Conservation (phyloP, 495 filamentous ascomycete genomes). For the Bombardia bombarda region DNA sequence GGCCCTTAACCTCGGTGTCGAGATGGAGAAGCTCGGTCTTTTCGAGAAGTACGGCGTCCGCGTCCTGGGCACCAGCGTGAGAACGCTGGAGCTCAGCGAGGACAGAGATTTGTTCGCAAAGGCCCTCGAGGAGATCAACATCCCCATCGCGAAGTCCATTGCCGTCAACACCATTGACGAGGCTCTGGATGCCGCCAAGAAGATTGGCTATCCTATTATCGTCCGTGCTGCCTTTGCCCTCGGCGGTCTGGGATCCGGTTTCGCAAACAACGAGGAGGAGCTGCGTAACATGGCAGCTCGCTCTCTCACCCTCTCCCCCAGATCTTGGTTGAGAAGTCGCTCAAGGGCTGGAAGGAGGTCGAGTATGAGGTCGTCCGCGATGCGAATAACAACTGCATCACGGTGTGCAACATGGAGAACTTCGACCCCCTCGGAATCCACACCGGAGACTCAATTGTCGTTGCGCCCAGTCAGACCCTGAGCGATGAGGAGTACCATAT, state of each 20-base stretch:
- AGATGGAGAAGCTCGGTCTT: constrained; percentile 93
- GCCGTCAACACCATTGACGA: constrained; percentile 87
- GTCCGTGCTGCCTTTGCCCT: constrained; percentile 94
- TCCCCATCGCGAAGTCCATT: constrained; percentile 92
- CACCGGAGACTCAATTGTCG: constrained; percentile 95
- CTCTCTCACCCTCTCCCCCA: constrained; percentile 90
- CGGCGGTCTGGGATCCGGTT: constrained; percentile 94
- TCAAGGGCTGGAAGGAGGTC: constrained; percentile 98
- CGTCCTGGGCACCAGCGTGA: constrained; percentile 89
- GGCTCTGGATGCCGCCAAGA: constrained; percentile 74
- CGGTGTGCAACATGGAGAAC: constrained; percentile 99
- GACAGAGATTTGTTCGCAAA: constrained; percentile 93
- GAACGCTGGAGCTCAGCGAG: constrained; percentile 90
- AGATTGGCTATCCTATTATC: constrained; percentile 93
- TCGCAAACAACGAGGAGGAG: constrained; percentile 88
- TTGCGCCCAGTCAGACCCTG: constrained; percentile 89
- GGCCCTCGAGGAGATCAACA: constrained; percentile 82
- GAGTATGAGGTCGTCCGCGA: constrained; percentile 97
- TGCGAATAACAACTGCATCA: constrained; percentile 93
- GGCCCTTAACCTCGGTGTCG: constrained; percentile 88
- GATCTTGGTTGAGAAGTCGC: constrained; percentile 97
- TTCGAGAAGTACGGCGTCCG: constrained; percentile 92
- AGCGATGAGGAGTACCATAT: constrained; percentile 98
- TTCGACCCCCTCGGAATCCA: constrained; percentile 96
- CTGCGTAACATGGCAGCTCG: constrained; percentile 85